Base-by-base conservation (phyloP, 352 stramenopile genomes). In the Pythium vanterpoolii region DNA sequence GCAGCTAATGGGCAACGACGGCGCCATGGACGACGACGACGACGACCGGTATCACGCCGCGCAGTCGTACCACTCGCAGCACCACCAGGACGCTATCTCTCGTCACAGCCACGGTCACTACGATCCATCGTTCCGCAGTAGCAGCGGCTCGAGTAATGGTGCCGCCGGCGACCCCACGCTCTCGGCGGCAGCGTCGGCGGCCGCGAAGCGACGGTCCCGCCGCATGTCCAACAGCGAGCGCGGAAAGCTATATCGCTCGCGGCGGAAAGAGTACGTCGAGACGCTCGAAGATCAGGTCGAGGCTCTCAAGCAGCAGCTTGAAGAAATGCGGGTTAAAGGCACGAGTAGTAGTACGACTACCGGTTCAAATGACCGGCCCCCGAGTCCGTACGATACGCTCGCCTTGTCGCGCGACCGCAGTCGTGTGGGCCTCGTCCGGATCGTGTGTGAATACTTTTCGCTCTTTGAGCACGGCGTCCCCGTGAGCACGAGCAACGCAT, bases 141-240 rank as follows among this genome's bases (percentile, higher is more conserved):
- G 36, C 10, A 43, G 39, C 16, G 26, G 36, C 16, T 23, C 23
- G 21, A 42, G 4, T 18, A 42, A 42, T 21, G 34, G 34, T 21
- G 34, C 34, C 31, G 31, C 11, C 11, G 31, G 6, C 1, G 13
- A 1, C 13, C 8, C 34, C 19, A 16, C 5, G 13, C 13, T 11
- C 11, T n/a, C 46, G n/a, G 31, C 34, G 1, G 39, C 38, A 7
- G 21, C 59, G 1, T 21, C 43, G 1, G 49, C 59, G 0, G 59
- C 59, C 0, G 49, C 49, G 18, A 67, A 67, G 46, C 60, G 60
- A 31, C 44, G 60, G 13, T 67, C 60, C 36, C 60, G 60, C 8
- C 46, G 60, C 26, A 84, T 87, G 77, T 73, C 57, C 54, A 87
- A 85, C 54, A 88, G 78, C 54, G 78, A 88, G 51, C 76, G 78